Evolutionary conservation across 1,284 basidiomycete species (phyloP).

Genomic region (Fomitopsis betulina): DNA sequence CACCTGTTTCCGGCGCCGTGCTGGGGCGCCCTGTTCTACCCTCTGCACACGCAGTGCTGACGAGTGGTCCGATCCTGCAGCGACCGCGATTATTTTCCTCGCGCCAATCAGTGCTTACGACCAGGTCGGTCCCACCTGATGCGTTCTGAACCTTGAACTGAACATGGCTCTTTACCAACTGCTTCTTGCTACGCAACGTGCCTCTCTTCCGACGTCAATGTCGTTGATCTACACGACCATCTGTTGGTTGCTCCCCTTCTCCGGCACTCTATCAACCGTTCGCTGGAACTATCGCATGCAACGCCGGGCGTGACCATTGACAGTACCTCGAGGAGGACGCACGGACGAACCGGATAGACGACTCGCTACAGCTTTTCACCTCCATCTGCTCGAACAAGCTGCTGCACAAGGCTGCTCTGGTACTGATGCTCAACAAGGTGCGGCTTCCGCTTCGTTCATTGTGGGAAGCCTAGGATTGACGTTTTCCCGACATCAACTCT

Average conservation of each 20-base stretch:
- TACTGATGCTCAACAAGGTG: slow-evolving; percentile 76
- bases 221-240: neutral
- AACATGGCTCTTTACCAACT: slow-evolving; percentile 1
- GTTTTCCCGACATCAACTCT: neutral
- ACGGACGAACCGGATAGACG: slow-evolving; percentile 71
- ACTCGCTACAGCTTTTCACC: slow-evolving; percentile 74
- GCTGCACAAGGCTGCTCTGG: slow-evolving; percentile 64
- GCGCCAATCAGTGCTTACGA: slow-evolving; percentile 82
- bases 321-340: slow-evolving; percentile 80
- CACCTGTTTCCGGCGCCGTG: neutral
- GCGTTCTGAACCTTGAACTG: neutral
- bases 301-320: neutral
- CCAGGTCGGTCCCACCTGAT: slow-evolving; percentile 44
- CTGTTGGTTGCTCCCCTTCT: neutral
- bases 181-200: neutral
- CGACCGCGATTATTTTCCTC: slow-evolving; percentile 70
- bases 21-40: no score
- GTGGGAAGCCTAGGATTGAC: neutral
- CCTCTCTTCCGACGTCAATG: neutral
- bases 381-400: slow-evolving; percentile 70
- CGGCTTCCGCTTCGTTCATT: slow-evolving; percentile 5
- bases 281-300: no score
- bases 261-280: neutral
- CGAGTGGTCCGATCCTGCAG: slow-evolving; percentile 28
- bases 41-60: neutral